Conservation (phyloP, 2,329 filamentous ascomycete genomes). For the Ascochyta lentis region DNA sequence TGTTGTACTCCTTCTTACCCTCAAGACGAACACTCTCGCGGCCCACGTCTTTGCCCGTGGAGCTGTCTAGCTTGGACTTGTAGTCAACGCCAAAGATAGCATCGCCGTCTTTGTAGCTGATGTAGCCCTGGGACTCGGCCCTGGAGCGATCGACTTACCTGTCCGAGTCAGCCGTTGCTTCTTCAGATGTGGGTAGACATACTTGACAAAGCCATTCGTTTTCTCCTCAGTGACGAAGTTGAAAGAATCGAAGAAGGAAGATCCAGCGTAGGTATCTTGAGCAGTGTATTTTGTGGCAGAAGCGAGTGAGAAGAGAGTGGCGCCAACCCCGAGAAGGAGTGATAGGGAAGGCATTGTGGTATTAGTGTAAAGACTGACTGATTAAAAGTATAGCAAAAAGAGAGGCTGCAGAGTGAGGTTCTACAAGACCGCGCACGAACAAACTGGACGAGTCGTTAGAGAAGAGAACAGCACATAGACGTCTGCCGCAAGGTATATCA, state of each 20-base stretch:
- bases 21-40: slow-evolving; percentile 42
- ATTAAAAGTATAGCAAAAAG: slow-evolving; percentile 23
- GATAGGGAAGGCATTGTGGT: slow-evolving; percentile 37
- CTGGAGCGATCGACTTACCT: slow-evolving; percentile 12
- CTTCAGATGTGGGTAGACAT: slow-evolving; percentile 11
- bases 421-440: slow-evolving; percentile 32
- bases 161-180: background rate
- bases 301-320: slow-evolving; percentile 32
- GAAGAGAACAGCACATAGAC: slow-evolving; percentile 7
- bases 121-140: slow-evolving; percentile 10
- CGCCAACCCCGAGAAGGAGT: slow-evolving; percentile 32
- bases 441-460: slow-evolving; percentile 31
- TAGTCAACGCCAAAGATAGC: slow-evolving; percentile 54
- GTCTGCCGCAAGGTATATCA: slow-evolving; percentile 18
- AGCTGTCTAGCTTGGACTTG: slow-evolving; percentile 29
- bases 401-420: slow-evolving; percentile 32
- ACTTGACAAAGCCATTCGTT: slow-evolving; percentile 39
- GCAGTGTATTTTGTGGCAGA: slow-evolving; percentile 29
- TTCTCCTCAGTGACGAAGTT: slow-evolving; percentile 34
- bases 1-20: slow-evolving; percentile 34
- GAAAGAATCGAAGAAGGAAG: slow-evolving; percentile 37
- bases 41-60: slow-evolving; percentile 25
- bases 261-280: slow-evolving; percentile 24
- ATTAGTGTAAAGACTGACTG: slow-evolving; percentile 33
- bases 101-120: slow-evolving; percentile 17